These are phyloP conservation scores for Trypanosoma cruzi DNA, from an alignment of 208 protist genomes.

Conservation along the genomic window DNA sequence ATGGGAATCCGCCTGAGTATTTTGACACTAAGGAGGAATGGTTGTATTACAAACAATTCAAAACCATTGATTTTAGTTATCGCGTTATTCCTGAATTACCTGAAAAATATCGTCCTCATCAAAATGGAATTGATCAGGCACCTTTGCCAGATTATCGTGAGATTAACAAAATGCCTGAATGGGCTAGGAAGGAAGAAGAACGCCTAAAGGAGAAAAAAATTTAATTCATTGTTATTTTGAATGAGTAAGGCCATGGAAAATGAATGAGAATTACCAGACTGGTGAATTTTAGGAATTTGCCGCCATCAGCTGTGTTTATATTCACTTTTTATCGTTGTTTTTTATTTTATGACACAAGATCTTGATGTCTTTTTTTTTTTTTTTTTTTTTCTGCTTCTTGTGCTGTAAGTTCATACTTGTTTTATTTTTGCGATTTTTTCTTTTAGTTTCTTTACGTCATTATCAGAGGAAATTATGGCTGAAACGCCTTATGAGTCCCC, in stretches of 20 bases:
- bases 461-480: conserved; percentile 18
- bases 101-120: conserved; percentile 92
- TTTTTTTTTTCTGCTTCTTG: neutral
- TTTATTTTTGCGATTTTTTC: conserved; percentile 25
- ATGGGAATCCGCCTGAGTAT: conserved; percentile 84
- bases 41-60: conserved; percentile 93
- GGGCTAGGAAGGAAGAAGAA: conserved; percentile 85
- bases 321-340: conserved; percentile 12
- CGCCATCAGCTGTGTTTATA: too few relatives aligned
- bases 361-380: too few relatives aligned
- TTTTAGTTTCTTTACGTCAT: conserved; percentile 24
- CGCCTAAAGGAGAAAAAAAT: conserved; percentile 34
- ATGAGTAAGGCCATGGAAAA: neutral
- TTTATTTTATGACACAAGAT: neutral
- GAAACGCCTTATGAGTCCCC: conserved; percentile 63
- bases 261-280: too few relatives aligned
- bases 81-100: conserved; percentile 89
- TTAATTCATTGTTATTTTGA: conserved; percentile 13
- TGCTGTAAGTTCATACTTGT: conserved; percentile 9
- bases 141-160: conserved; percentile 88
- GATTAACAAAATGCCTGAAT: conserved; percentile 90
- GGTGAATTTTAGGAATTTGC: too few relatives aligned
- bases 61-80: conserved; percentile 91
- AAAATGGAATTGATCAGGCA: conserved; percentile 89
- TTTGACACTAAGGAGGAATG: conserved; percentile 93